Evolutionary conservation across 1,284 basidiomycete species (phyloP).

Genomic region (Marasmius fiardii): DNA sequence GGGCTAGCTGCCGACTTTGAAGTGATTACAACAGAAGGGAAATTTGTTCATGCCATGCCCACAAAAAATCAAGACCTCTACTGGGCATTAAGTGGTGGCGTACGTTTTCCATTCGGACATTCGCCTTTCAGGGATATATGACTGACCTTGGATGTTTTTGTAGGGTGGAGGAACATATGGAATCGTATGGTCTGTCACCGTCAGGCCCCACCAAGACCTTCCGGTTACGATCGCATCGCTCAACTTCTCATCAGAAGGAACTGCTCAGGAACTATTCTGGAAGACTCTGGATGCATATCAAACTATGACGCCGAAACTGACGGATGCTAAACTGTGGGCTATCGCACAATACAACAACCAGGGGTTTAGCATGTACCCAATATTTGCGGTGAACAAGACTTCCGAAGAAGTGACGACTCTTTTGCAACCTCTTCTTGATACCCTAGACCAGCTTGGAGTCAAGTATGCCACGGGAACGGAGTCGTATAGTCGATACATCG

Average conservation of each 20-base stretch:
- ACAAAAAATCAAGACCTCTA: not conserved
- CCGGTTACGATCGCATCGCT: conserved; percentile 12
- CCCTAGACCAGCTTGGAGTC: conserved; percentile 8
- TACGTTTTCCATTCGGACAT: conserved; percentile 8
- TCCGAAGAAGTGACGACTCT: not conserved
- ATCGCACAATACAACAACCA: not conserved
- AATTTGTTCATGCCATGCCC: not conserved
- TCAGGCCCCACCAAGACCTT: conserved; percentile 10
- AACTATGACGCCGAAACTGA: conserved; percentile 7
- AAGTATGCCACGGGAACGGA: not conserved
- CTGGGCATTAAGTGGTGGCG: conserved; percentile 5
- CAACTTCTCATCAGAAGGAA: conserved; percentile 10
- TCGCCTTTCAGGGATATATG: not conserved
- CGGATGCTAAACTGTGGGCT: not conserved
- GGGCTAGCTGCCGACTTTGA: not conserved
- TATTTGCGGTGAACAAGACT: conserved; percentile 1
- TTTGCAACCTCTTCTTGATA: not conserved
- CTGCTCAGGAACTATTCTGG: conserved; percentile 14
- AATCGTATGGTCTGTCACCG: not conserved
- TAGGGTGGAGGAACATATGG: conserved; percentile 8
- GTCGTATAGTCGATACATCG: not conserved
- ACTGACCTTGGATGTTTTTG: not conserved
- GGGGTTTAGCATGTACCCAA: not conserved
- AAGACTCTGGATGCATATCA: conserved; percentile 13
- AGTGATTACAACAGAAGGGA: not conserved